A percentile compares a stretch with the other conserved stretches of the same genome.
Conservation (phyloP, 2,329 filamentous ascomycete species). For the Fusarium pseudoanthophilum region DNA sequence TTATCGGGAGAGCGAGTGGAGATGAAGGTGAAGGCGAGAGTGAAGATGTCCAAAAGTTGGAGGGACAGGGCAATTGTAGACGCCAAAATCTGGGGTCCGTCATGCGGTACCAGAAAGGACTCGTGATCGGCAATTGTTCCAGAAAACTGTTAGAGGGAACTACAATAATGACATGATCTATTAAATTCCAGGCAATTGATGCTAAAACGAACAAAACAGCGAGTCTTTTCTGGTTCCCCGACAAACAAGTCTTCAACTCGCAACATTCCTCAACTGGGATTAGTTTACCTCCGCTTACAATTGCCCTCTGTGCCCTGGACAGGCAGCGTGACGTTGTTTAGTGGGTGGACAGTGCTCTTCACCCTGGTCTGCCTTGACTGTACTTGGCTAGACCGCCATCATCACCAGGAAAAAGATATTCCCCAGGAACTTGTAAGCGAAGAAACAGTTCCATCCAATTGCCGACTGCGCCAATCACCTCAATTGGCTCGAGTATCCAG, state of each 20-base stretch:
- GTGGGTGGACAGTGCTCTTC: background rate
- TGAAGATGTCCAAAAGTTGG: background rate
- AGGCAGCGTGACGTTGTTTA: background rate
- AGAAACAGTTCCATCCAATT: background rate
- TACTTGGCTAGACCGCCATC: background rate
- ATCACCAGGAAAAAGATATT: background rate
- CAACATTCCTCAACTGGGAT: slow-evolving; percentile 6
- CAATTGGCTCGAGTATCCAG: slow-evolving; percentile 1
- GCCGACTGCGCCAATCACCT: background rate
- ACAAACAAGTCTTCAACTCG: background rate
- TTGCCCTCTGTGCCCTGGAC: background rate
- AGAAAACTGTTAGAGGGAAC: background rate
- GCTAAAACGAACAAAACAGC: background rate
- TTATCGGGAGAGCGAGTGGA: background rate
- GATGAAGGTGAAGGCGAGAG: background rate
- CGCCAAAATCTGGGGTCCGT: background rate
- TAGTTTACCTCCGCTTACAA: slow-evolving; percentile 15
- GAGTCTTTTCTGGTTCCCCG: background rate
- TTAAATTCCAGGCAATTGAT: background rate
- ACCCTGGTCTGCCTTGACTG: background rate
- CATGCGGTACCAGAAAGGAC: background rate
- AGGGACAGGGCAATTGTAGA: slow-evolving; percentile 13
- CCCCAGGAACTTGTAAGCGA: background rate
- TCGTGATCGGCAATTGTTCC: background rate
- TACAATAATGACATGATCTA: background rate